Evolutionary conservation across 2,329 filamentous ascomycete species (phyloP), one percentile per base, ranked within the genome.

Genomic region (Aspergillus arachidicola): DNA sequence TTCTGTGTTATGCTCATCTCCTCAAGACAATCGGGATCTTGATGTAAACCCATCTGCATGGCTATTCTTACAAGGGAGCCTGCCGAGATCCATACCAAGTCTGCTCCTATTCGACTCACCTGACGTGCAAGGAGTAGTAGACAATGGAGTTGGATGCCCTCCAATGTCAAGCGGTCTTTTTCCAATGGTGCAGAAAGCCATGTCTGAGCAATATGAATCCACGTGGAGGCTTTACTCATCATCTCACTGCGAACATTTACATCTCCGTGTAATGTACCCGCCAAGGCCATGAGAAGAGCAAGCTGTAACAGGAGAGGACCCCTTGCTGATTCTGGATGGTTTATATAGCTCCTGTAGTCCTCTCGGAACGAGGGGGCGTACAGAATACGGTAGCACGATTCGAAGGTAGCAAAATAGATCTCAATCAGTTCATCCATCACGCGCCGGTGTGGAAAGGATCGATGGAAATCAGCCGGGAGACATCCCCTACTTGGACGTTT

Each of bases 61-160:
- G 75, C 75, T 45, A 61, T 71, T 5, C 68, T 59, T 6, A 75
- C 19, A 1, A 78, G 63, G 0, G 72, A 68, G 5, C 75, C 76
- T 30, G 68, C 67, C 1, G 76, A 74, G 3, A 78, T 70, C 75
- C 75, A 79, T 3, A 75, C 65, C 23, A 76, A 53, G 55, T 78
- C 77, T 61, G 70, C 34, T 64, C 64, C 73, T 48, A 75, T 45
- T 58, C 59, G 59, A 41, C 43, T 60, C 0, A 68, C 60, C 41
- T 71, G 66, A 0, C 68, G 64, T 1, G 69, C 64, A 2, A 71
- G 57, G 1, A 71, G 58, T 1, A 69, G 41, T 11, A 71, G 34
- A n/a, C 67, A 70, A 62, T 69, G 48, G 1, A 69, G 41, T 19
- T 71, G 69, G 3, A 71, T 38, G 0, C 60, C 67, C 9, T 62